Percentiles rank a stretch among this genome's conserved stretches.
Evolutionary conservation across 2,329 filamentous ascomycete species (phyloP).

Genomic region (Bipolaris victoriae): DNA sequence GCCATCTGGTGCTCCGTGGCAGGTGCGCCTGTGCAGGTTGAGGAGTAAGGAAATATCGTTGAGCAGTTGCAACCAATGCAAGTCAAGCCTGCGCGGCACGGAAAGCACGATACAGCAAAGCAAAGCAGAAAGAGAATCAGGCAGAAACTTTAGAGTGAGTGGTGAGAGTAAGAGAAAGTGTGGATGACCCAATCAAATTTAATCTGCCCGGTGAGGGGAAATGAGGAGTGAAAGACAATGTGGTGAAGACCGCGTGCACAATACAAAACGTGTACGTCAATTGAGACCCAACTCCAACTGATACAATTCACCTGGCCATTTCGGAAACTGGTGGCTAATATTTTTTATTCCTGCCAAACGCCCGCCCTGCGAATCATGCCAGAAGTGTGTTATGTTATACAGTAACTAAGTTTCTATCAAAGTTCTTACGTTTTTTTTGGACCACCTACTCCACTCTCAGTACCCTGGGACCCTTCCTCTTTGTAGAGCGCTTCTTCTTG

Average conservation of each 20-base stretch:
- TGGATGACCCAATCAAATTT: conserved; percentile 1
- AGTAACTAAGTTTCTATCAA: conserved; percentile 33
- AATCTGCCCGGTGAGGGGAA: conserved; percentile 3
- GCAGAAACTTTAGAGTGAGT: conserved; percentile 6
- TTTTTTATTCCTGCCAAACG: conserved; percentile 41
- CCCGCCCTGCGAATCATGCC: conserved; percentile 28
- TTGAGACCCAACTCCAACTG: not conserved
- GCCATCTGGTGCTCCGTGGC: conserved; percentile 26
- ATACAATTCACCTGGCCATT: not conserved
- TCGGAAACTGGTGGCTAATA: conserved; percentile 10
- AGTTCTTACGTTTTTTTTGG: conserved; percentile 3
- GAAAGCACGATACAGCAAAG: conserved; percentile 1
- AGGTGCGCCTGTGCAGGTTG: conserved; percentile 21
- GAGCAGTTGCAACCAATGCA: conserved; percentile 2
- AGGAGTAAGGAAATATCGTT: conserved; percentile 18
- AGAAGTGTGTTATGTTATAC: conserved; percentile 34
- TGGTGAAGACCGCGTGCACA: not conserved
- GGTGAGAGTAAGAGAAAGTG: conserved; percentile 1
- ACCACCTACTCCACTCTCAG: conserved; percentile 70
- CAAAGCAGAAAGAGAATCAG: not conserved
- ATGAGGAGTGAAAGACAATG: conserved; percentile 19
- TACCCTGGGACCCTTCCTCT: conserved; percentile 73
- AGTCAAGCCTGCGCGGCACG: conserved; percentile 1
- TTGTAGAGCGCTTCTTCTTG: conserved; percentile 80
- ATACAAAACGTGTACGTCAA: not conserved